Percentiles rank a stretch among this genome's conserved stretches.
Evolutionary conservation across 2,329 filamentous ascomycete species (phyloP).

Genomic region (Thielaviopsis populi): DNA sequence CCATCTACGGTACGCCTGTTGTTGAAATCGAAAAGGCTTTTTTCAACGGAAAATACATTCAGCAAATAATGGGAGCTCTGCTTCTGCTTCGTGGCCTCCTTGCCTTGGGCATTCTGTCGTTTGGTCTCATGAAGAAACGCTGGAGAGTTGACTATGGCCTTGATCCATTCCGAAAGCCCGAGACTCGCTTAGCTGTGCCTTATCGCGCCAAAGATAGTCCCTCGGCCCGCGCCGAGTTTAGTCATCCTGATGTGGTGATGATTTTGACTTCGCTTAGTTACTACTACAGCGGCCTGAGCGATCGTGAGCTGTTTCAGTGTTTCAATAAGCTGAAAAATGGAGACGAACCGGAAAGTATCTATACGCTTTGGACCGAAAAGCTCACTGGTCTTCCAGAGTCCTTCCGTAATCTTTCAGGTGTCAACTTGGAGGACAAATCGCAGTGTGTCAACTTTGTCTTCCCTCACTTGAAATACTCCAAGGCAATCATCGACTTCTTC

Average conservation of each 20-base stretch:
- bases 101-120: constrained; percentile 37
- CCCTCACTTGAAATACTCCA: constrained; percentile 35
- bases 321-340: constrained; percentile 35
- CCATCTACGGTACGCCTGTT: constrained; percentile 21
- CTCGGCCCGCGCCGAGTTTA: constrained; percentile 42
- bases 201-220: constrained; percentile 46
- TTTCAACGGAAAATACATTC: constrained; percentile 22
- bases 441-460: constrained; percentile 38
- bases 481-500: constrained; percentile 47
- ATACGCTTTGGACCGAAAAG: constrained; percentile 32
- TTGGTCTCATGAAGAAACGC: constrained; percentile 40
- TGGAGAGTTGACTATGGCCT: constrained; percentile 53
- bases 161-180: constrained; percentile 27
- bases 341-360: constrained; percentile 39
- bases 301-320: constrained; percentile 33
- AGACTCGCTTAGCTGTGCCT: constrained; percentile 39
- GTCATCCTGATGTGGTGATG: constrained; percentile 45
- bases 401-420: constrained; percentile 30
- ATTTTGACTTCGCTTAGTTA: constrained; percentile 39
- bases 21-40: constrained; percentile 26
- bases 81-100: constrained; percentile 42
- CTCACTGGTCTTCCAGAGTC: constrained; percentile 22
- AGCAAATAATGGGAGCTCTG: constrained; percentile 24
- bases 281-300: constrained; percentile 39
- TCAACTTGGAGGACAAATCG: constrained; percentile 43